Base-by-base conservation (phyloP, 495 filamentous ascomycete genomes). In the Penicillium antarcticum region DNA sequence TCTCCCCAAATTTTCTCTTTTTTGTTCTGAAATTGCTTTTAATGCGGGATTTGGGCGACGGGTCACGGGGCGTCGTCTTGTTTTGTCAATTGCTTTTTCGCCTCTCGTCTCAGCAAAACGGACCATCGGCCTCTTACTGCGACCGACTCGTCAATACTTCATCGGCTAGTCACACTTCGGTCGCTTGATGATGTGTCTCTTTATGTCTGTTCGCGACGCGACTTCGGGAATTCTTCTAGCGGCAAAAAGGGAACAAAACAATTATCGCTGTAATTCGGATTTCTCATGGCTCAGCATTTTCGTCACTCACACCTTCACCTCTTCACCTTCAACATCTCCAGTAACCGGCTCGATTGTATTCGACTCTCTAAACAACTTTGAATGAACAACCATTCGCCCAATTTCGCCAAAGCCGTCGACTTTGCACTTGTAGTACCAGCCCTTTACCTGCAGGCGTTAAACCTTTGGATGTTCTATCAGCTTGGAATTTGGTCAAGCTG, bases 191-290 rank as follows among this genome's bases (percentile, higher is more conserved):
- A 70, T 70, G 60, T 68, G 60, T 55, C 54, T 68, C 60, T 63
- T 67, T 68, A 65, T 68, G 62, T 75, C 68, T 64, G 55, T 66
- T 70, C 66, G 65, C 68, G 58, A 68, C 65, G 60, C 60, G 57
- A 66, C 60, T 60, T 62, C 69, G 72, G 72, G 67, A 71, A 68
- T 53, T 58, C 40, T 45, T 60, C 57, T 73, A 67, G 72, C 71
- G 72, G 70, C 71, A 73, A 69, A 72, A 69, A 49, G 62, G 62
- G 68, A 65, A 63, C 52, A 62, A 60, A 67, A 70, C 61, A 72
- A 62, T 67, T 72, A 68, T 69, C 72, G 72, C 73, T 75, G 72
- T 76, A 77, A 77, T 75, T 74, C 70, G 73, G 70, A 68, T 73
- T 58, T 73, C 68, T 73, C 65, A 67, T 71, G 70, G 63, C 60